Conservation (phyloP, 148 eudicot genomes). For the Arbutus unedo region DNA sequence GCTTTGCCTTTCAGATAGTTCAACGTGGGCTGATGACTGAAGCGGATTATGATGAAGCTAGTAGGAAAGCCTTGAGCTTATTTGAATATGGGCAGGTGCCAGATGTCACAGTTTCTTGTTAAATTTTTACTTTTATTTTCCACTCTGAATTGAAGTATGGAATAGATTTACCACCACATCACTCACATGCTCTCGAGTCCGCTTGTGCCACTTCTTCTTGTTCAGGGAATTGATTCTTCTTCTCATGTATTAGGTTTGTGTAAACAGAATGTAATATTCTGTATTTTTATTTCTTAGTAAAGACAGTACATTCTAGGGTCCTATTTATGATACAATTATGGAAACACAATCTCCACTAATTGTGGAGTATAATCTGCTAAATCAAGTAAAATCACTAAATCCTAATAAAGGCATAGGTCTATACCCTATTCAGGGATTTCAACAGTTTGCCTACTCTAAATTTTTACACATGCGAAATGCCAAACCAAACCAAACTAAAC, state of each 20-base stretch:
- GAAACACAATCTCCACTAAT: too few relatives aligned
- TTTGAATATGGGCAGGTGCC: constrained; percentile 91
- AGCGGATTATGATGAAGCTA: constrained; percentile 78
- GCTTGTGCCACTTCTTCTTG: neutral
- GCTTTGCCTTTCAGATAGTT: constrained; percentile 57
- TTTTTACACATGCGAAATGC: too few relatives aligned
- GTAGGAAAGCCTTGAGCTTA: constrained; percentile 70
- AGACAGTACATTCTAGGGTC: too few relatives aligned
- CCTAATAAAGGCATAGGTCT: too few relatives aligned
- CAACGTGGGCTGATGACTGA: constrained; percentile 75
- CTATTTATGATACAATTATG: too few relatives aligned
- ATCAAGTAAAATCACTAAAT: too few relatives aligned
- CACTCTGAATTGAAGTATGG: neutral
- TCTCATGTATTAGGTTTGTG: neutral
- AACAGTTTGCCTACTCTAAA: too few relatives aligned
- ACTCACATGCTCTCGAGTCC: neutral
- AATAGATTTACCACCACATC: neutral
- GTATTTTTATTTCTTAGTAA: too few relatives aligned
- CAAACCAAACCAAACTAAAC: too few relatives aligned
- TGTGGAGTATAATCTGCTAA: too few relatives aligned
- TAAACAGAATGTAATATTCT: too few relatives aligned
- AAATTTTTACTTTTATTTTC: neutral
- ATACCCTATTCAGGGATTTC: too few relatives aligned
- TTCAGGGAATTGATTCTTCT: neutral
- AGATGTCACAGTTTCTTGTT: neutral